These are phyloP conservation scores for Syzygium aqueum DNA, from an alignment of 345 rosid species.

Conservation along the genomic window DNA sequence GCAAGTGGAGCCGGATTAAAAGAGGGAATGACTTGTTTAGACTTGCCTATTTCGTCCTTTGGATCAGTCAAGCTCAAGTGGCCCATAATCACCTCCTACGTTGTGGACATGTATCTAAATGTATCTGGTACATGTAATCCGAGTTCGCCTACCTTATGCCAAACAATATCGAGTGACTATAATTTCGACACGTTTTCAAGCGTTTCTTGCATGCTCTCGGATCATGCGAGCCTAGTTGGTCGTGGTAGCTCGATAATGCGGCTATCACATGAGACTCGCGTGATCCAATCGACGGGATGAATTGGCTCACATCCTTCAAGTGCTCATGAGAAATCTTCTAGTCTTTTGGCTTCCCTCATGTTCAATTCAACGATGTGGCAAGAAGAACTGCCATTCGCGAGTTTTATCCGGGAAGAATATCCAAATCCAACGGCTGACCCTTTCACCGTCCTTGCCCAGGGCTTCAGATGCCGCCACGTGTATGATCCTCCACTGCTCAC, in stretches of 20 bases:
- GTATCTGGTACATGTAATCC: rapidly evolving
- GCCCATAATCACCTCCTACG: background rate
- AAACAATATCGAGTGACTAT: background rate
- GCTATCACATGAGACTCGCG: background rate
- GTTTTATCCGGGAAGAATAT: background rate
- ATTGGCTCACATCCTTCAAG: background rate
- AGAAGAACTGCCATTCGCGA: background rate
- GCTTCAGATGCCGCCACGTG: background rate
- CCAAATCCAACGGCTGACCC: background rate
- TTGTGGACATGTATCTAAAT: background rate
- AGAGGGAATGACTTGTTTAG: background rate
- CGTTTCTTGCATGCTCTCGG: background rate
- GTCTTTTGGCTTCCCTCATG: background rate
- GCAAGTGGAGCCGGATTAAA: background rate
- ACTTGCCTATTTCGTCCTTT: rapidly evolving
- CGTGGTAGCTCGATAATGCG: rapidly evolving
- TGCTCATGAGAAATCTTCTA: background rate
- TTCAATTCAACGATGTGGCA: background rate
- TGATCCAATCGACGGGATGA: background rate
- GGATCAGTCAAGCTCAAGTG: background rate
- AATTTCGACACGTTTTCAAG: rapidly evolving
- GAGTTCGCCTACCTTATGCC: background rate
- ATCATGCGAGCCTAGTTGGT: rapidly evolving
- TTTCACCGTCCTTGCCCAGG: background rate
- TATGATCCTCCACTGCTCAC: background rate